Percentiles rank a stretch among this genome's conserved stretches.
These are phyloP conservation scores for Aspergillus puulaauensis DNA, from an alignment of 2,329 filamentous ascomycete species.

Conservation along the genomic window DNA sequence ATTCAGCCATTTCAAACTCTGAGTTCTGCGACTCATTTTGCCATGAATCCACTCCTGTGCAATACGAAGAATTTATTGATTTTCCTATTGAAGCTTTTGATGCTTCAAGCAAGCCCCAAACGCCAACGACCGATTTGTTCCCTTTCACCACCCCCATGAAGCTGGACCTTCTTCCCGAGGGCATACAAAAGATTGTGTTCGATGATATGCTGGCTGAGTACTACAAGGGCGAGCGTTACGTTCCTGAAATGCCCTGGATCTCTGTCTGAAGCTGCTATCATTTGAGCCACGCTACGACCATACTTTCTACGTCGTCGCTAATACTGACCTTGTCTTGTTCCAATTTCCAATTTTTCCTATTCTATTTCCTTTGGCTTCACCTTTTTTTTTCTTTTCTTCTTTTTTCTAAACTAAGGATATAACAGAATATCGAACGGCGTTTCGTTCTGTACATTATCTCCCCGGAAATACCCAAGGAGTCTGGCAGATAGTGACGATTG, in stretches of 20 bases:
- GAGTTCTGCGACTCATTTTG: not conserved
- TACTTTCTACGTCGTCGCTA: not conserved
- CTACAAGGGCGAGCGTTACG: not conserved
- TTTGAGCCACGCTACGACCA: too few species aligned
- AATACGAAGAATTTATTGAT: not conserved
- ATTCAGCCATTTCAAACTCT: not conserved
- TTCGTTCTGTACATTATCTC: not conserved
- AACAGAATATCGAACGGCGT: not conserved
- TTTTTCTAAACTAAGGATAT: not conserved
- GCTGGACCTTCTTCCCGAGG: not conserved
- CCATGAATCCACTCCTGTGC: not conserved
- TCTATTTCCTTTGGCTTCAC: not conserved
- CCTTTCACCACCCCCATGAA: not conserved
- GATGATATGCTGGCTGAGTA: constrained; percentile 2
- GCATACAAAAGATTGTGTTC: not conserved
- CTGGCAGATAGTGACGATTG: not conserved
- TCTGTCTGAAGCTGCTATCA: too few species aligned
- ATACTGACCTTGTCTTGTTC: not conserved
- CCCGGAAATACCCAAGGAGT: not conserved
- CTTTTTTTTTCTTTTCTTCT: not conserved
- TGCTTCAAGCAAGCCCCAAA: not conserved
- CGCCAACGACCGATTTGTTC: not conserved
- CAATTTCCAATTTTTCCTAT: not conserved
- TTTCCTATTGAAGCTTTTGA: not conserved
- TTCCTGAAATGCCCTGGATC: constrained; percentile 2